Percentiles rank a stretch among this genome's conserved stretches.
Evolutionary conservation across 495 filamentous ascomycete species (phyloP).

Genomic region (Aspergillus hancockii): DNA sequence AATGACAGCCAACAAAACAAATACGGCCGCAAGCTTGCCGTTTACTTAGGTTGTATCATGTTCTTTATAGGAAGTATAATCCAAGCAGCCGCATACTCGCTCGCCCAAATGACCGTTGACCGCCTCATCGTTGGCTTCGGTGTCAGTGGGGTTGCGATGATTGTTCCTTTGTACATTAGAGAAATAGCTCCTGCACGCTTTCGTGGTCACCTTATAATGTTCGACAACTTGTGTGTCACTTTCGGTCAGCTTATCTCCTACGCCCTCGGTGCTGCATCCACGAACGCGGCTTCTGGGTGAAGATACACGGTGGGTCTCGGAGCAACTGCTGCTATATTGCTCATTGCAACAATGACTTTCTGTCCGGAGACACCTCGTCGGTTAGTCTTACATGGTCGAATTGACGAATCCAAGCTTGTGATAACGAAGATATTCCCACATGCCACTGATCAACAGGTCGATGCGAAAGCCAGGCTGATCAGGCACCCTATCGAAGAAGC

Average conservation of each 20-base stretch:
- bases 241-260: slow-evolving; percentile 54
- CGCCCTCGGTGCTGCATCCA: slow-evolving; percentile 52
- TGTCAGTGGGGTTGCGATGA: slow-evolving; percentile 53
- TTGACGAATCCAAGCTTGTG: slow-evolving; percentile 35
- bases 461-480: slow-evolving; percentile 41
- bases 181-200: slow-evolving; percentile 50
- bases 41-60: slow-evolving; percentile 48
- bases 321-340: slow-evolving; percentile 46
- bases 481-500: slow-evolving; percentile 35
- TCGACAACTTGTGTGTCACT: slow-evolving; percentile 57
- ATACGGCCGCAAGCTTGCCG: slow-evolving; percentile 49
- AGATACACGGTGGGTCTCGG: slow-evolving; percentile 51
- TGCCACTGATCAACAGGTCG: slow-evolving; percentile 35
- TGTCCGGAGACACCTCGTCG: slow-evolving; percentile 55
- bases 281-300: slow-evolving; percentile 47
- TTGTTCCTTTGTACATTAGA: slow-evolving; percentile 45
- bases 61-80: slow-evolving; percentile 47
- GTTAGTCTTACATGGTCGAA: slow-evolving; percentile 43
- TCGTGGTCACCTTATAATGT: slow-evolving; percentile 52
- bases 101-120: slow-evolving; percentile 53
- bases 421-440: slow-evolving; percentile 40
- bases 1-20: slow-evolving; percentile 48
- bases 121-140: slow-evolving; percentile 51
- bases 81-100: slow-evolving; percentile 45
- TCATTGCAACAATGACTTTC: slow-evolving; percentile 41